Conservation (phyloP, 2,329 filamentous ascomycete species). For the Fusarium goolgardi region DNA sequence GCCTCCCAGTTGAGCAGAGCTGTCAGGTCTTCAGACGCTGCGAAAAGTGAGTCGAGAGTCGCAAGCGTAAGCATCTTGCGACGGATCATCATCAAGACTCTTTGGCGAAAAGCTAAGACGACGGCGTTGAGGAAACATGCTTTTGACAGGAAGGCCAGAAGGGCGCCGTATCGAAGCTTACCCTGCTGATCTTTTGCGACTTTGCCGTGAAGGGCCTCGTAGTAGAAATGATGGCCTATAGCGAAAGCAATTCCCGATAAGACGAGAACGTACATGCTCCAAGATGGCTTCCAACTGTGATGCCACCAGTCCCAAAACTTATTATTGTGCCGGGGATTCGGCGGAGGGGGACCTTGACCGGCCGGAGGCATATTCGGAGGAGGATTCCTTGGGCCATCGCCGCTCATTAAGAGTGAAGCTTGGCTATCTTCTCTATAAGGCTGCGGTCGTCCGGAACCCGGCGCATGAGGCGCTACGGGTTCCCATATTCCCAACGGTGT, state of each 20-base stretch:
- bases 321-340: neutral
- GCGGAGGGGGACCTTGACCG: neutral
- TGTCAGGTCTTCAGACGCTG: slow-evolving; percentile 42
- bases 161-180: slow-evolving; percentile 41
- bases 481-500: slow-evolving; percentile 39
- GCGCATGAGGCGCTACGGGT: slow-evolving; percentile 16
- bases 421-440: slow-evolving; percentile 32
- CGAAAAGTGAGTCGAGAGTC: slow-evolving; percentile 46
- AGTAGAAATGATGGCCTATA: slow-evolving; percentile 44
- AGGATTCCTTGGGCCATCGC: neutral
- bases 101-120: slow-evolving; percentile 43
- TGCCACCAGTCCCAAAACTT: slow-evolving; percentile 31
- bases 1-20: slow-evolving; percentile 45
- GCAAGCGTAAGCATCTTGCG: slow-evolving; percentile 43
- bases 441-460: slow-evolving; percentile 18
- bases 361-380: slow-evolving; percentile 17
- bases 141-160: slow-evolving; percentile 43
- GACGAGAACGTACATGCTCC: slow-evolving; percentile 45
- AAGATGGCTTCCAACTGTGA: slow-evolving; percentile 39
- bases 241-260: slow-evolving; percentile 41
- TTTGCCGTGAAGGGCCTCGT: slow-evolving; percentile 32
- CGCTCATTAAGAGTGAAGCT: slow-evolving; percentile 31
- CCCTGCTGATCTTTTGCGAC: slow-evolving; percentile 38
- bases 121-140: slow-evolving; percentile 44
- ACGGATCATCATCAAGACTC: slow-evolving; percentile 46